These are phyloP conservation scores for Vaccinium darrowii DNA, from an alignment of 148 eudicot genomes.

Conservation along the genomic window DNA sequence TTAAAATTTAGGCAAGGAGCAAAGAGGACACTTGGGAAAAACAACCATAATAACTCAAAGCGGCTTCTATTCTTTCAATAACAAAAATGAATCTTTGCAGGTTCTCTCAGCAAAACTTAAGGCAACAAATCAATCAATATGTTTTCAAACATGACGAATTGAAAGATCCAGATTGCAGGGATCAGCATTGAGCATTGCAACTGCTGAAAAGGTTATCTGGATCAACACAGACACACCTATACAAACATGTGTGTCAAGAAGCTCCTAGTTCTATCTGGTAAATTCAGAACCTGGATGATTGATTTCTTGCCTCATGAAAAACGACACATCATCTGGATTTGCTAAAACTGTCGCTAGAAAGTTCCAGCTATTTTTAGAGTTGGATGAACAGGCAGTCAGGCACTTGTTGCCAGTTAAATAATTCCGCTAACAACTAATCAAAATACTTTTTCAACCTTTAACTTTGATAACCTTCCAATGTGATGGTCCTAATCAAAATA, in stretches of 20 bases:
- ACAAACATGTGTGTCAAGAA: slow-evolving; percentile 29
- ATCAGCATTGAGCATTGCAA: slow-evolving; percentile 41
- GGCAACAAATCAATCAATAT: slow-evolving; percentile 46
- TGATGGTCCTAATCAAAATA: background rate
- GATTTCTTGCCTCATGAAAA: slow-evolving; percentile 31
- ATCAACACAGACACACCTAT: slow-evolving; percentile 27
- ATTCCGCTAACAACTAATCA: slow-evolving; percentile 3
- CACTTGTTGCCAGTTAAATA: background rate
- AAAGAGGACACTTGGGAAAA: background rate
- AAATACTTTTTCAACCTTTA: background rate
- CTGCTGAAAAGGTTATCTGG: slow-evolving; percentile 34
- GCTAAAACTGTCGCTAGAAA: background rate
- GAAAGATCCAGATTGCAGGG: slow-evolving; percentile 49
- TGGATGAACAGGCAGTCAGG: background rate
- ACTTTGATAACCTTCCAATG: background rate
- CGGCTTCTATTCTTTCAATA: slow-evolving; percentile 43
- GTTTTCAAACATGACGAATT: slow-evolving; percentile 39
- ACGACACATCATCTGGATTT: background rate
- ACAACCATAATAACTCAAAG: slow-evolving; percentile 7
- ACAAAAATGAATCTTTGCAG: slow-evolving; percentile 64
- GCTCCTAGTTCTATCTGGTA: slow-evolving; percentile 27
- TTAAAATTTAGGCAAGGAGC: background rate
- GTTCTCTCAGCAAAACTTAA: slow-evolving; percentile 45
- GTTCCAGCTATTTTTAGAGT: slow-evolving; percentile 2
- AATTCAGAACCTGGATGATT: slow-evolving; percentile 28